Conservation (phyloP, 495 filamentous ascomycete species). For the Daldinia loculata region DNA sequence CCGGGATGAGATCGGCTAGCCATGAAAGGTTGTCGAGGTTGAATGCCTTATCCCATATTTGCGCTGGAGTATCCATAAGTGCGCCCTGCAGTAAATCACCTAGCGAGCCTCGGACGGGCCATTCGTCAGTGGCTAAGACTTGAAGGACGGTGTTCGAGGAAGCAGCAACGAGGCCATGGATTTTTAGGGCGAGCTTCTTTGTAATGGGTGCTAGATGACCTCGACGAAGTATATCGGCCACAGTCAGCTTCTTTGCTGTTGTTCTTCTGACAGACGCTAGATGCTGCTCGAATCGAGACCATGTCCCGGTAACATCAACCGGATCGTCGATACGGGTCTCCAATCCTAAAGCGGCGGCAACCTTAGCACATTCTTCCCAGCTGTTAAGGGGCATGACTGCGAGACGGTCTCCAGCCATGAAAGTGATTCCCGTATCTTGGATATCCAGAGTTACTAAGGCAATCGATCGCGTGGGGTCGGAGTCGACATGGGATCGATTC, state of each 20-base stretch:
- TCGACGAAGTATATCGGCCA: slow-evolving; percentile 59
- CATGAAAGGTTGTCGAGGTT: slow-evolving; percentile 53
- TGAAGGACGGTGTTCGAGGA: slow-evolving; percentile 58
- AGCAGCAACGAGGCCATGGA: slow-evolving; percentile 54
- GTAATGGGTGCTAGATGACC: slow-evolving; percentile 60
- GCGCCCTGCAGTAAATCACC: slow-evolving; percentile 57
- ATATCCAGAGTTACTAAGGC: slow-evolving; percentile 57
- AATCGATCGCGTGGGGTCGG: slow-evolving; percentile 54
- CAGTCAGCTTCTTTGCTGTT: slow-evolving; percentile 46
- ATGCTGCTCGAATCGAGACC: slow-evolving; percentile 58
- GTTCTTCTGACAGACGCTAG: slow-evolving; percentile 51
- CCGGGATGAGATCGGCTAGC: slow-evolving; percentile 54
- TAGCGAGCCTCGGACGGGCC: slow-evolving; percentile 58
- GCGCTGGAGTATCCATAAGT: slow-evolving; percentile 53
- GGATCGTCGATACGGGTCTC: slow-evolving; percentile 50
- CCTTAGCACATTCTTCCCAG: slow-evolving; percentile 59
- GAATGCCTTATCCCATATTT: slow-evolving; percentile 61
- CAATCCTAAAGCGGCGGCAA: slow-evolving; percentile 56
- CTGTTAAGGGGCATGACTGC: slow-evolving; percentile 61
- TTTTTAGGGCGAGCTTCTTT: slow-evolving; percentile 56
- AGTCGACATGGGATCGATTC: slow-evolving; percentile 53
- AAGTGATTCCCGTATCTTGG: slow-evolving; percentile 58
- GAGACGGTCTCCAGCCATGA: slow-evolving; percentile 58
- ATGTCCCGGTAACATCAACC: slow-evolving; percentile 46
- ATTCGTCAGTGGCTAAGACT: slow-evolving; percentile 57